These are phyloP conservation scores for Daldinia childiae DNA, from an alignment of 495 filamentous ascomycete species.

Conservation along the genomic window DNA sequence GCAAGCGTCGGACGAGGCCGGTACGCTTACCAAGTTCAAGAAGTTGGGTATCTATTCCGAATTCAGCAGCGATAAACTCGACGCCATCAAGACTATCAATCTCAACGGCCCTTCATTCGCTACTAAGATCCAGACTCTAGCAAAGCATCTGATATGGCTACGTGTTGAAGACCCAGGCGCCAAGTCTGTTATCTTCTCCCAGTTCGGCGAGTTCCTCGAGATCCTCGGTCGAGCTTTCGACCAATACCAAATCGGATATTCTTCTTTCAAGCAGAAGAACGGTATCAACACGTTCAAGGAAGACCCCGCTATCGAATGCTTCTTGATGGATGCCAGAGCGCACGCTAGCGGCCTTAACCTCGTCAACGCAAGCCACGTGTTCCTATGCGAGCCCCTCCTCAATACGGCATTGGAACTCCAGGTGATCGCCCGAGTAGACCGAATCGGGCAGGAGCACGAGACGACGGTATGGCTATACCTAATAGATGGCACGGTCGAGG, in stretches of 20 bases:
- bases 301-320: constrained; percentile 80
- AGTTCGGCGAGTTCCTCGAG: constrained; percentile 82
- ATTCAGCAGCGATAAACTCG: constrained; percentile 73
- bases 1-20: constrained; percentile 17
- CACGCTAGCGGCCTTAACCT: constrained; percentile 90
- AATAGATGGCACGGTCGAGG: constrained; percentile 85
- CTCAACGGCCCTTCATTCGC: constrained; percentile 76
- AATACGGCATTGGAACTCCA: constrained; percentile 94
- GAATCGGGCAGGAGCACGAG: constrained; percentile 86
- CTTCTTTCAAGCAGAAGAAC: constrained; percentile 67
- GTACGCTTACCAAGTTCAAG: constrained; percentile 35
- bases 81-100: constrained; percentile 84
- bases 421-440: constrained; percentile 91
- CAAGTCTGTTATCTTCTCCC: constrained; percentile 91
- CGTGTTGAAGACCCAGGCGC: constrained; percentile 83
- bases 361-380: constrained; percentile 91
- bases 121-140: constrained; percentile 87
- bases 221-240: constrained; percentile 74
- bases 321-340: constrained; percentile 86
- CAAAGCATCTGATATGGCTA: constrained; percentile 85
- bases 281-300: constrained; percentile 79
- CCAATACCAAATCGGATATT: constrained; percentile 73
- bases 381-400: constrained; percentile 91
- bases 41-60: constrained; percentile 73
- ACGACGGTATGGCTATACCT: constrained; percentile 98